phyloP scores from a whole-genome alignment of 306 rosid species.

The Fagus crenata region DNA sequence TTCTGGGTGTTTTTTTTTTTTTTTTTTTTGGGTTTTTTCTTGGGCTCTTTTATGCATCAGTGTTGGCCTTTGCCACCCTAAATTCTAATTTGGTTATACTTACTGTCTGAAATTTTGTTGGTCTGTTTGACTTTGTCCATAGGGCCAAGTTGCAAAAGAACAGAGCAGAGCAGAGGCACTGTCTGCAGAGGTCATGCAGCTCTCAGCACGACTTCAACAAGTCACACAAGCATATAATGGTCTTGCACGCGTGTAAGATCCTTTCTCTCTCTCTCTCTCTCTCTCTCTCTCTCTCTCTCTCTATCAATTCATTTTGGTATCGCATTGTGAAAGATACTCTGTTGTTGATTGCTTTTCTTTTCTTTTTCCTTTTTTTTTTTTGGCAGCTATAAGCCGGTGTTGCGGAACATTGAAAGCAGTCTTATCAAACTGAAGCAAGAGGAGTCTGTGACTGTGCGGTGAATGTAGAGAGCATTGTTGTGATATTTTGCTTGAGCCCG shows the following conservation, averaged over 20 bases:
- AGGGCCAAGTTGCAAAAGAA: conserved; percentile 81
- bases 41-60: background rate
- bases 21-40: background rate
- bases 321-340: background rate
- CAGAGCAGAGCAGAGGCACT: conserved; percentile 81
- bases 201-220: conserved; percentile 87
- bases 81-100: background rate
- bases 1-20: background rate
- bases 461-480: conserved; percentile 25
- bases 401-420: conserved; percentile 75
- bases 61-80: background rate
- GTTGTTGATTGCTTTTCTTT: conserved; percentile 17
- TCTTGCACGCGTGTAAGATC: conserved; percentile 66
- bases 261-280: conserved; percentile 13
- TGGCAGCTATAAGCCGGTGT: conserved; percentile 79
- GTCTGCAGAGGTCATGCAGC: conserved; percentile 85
- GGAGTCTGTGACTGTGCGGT: conserved; percentile 45
- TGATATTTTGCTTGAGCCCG: conserved; percentile 11
- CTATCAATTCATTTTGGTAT: conserved; percentile 9
- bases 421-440: conserved; percentile 87
- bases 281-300: background rate
- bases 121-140: conserved; percentile 10
- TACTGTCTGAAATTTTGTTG: conserved; percentile 20
- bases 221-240: conserved; percentile 77
- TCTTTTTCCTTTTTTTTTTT: no score